Evolutionary conservation across 2,329 filamentous ascomycete species (phyloP), one percentile per base, ranked within the genome.

Genomic region (Orbilia quercus): DNA sequence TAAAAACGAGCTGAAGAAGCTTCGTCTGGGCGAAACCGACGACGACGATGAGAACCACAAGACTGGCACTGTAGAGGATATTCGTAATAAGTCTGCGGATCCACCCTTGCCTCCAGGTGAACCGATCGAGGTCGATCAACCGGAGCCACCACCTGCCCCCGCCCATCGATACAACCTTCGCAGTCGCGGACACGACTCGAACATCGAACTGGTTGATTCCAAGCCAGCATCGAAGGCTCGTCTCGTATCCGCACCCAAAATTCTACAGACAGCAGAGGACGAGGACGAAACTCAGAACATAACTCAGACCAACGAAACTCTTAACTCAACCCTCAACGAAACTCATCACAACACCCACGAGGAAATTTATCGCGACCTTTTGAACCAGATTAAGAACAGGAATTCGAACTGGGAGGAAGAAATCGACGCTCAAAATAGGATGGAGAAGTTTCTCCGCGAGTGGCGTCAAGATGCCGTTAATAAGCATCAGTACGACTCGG

Each of bases 381-480:
- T 12, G 20, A 11, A 11, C 23, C 16, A 23, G 48, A 14, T 22
- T 14, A 7, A 11, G 48, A 38, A n/a, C 22, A 50, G 22, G 25
- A 40, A 20, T 14, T 44, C 22, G 47, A 63, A 18, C 12, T 34
- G 53, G 20, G 42, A 38, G 1, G 31, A 57, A 22, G 57, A 57
- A 16, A 34, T 50, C 9, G 40, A 51, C 5, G 36, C 42, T 23
- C 28, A 18, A 12, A 57, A 22, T 1, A 34, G 23, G 36, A 98
- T 99, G 95, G 92, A 98, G 84, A 89, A 88, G 79, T 97, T 94
- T 82, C 86, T 99, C 79, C 90, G 93, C 80, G 90, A 91, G 79
- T 99, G 95, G 95, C 88, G 93, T 80, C 91, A 96, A 82, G 92
- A 97, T 84, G 93, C 94, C 80, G 84, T 96, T 79, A 94, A 96